A percentile compares a stretch with the other conserved stretches of the same genome.
phyloP scores from a whole-genome alignment of 257 asterid species.

The Petunia secreta region DNA sequence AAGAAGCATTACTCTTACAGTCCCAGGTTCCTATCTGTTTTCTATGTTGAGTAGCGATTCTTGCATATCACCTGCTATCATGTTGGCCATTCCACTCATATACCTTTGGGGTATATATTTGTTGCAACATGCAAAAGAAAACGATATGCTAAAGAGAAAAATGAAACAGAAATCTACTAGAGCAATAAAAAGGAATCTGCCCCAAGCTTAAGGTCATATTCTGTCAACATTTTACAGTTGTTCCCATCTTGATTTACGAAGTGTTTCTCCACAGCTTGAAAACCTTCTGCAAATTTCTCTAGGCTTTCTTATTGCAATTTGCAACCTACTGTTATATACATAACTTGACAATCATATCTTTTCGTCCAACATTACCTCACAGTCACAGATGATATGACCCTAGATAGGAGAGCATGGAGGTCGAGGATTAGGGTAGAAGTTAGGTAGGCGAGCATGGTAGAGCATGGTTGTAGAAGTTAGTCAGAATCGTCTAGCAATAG shows the following conservation, averaged over 20 bases:
- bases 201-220: not conserved
- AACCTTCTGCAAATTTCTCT: conserved; percentile 7
- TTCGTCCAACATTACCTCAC: not conserved
- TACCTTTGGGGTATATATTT: conserved; percentile 12
- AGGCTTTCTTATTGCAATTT: not conserved
- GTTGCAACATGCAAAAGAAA: conserved; percentile 12
- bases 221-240: not conserved
- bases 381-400: not conserved
- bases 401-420: too few relatives aligned
- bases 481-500: too few relatives aligned
- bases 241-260: conserved; percentile 1
- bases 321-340: not conserved
- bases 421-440: too few relatives aligned
- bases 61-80: conserved; percentile 10
- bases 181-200: not conserved
- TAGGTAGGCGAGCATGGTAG: too few relatives aligned
- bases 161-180: conserved; percentile 16
- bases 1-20: conserved; percentile 56
- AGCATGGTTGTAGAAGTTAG: too few relatives aligned
- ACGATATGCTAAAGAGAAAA: conserved; percentile 6
- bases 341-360: conserved; percentile 11
- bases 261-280: conserved; percentile 10
- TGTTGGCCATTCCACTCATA: not conserved
- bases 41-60: conserved; percentile 19
- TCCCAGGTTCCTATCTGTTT: conserved; percentile 56